A percentile compares a stretch with the other conserved stretches of the same genome.
These are phyloP conservation scores for Trametopsis cervina DNA, from an alignment of 768 basidiomycete species.

Conservation along the genomic window DNA sequence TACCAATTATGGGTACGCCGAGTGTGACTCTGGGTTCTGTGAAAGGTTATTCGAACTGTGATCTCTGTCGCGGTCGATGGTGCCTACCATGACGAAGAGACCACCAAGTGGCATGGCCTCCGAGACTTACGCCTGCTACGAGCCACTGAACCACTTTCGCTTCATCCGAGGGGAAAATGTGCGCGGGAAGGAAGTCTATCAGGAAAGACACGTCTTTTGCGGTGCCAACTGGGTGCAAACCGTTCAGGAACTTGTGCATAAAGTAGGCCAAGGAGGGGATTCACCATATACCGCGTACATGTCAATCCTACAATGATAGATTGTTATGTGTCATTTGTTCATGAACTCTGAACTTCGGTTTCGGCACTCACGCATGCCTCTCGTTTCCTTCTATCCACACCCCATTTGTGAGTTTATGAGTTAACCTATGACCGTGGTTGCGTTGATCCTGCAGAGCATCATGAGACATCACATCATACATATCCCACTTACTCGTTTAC, in stretches of 20 bases:
- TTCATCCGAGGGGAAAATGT: constrained; percentile 64
- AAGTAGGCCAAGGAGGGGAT: constrained; percentile 7
- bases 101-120: constrained; percentile 81
- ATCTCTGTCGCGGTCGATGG: not conserved
- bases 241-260: not conserved
- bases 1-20: constrained; percentile 7
- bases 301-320: constrained; percentile 31
- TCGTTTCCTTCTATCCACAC: constrained; percentile 34
- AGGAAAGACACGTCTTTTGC: constrained; percentile 71
- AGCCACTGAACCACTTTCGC: constrained; percentile 59
- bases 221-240: constrained; percentile 42
- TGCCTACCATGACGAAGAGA: constrained; percentile 40
- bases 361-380: constrained; percentile 35
- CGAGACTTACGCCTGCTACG: constrained; percentile 69
- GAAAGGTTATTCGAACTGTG: not conserved
- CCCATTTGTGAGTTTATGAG: constrained; percentile 29
- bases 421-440: constrained; percentile 40
- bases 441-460: constrained; percentile 40
- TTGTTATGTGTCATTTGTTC: not conserved
- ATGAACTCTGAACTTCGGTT: not conserved
- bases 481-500: constrained; percentile 9
- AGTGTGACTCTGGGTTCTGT: constrained; percentile 3
- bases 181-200: constrained; percentile 70
- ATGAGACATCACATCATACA: not conserved
- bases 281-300: constrained; percentile 41